phyloP scores from a whole-genome alignment of 2,329 filamentous ascomycete genomes.

The Apiospora marii region DNA sequence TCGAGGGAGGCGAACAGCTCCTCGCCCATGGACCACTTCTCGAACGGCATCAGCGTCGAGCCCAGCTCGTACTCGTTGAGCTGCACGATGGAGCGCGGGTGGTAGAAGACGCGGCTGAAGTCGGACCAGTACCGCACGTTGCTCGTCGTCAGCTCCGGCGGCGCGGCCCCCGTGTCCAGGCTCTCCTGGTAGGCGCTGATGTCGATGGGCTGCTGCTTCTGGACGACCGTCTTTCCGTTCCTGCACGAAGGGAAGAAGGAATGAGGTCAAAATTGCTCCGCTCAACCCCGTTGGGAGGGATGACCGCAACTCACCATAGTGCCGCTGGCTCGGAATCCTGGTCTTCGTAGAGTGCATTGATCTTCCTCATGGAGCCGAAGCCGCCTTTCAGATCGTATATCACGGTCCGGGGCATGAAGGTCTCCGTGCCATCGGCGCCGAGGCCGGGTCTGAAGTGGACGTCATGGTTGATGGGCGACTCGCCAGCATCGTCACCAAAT shows the following conservation, averaged over 20 bases:
- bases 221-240: conserved; percentile 72
- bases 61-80: conserved; percentile 87
- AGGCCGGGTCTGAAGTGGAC: conserved; percentile 88
- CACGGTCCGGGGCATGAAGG: conserved; percentile 88
- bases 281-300: not conserved
- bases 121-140: conserved; percentile 97
- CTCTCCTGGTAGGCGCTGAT: conserved; percentile 80
- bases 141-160: conserved; percentile 69
- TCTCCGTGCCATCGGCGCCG: conserved; percentile 84
- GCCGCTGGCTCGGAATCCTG: conserved; percentile 44
- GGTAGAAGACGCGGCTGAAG: conserved; percentile 90
- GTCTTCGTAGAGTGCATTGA: conserved; percentile 85
- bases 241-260: conserved; percentile 45
- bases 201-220: conserved; percentile 72
- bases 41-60: conserved; percentile 82
- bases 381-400: conserved; percentile 96
- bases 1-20: conserved; percentile 78
- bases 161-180: conserved; percentile 73
- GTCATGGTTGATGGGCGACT: conserved; percentile 79
- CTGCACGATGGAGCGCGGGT: conserved; percentile 86
- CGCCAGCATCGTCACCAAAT: conserved; percentile 70
- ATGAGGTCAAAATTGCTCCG: not conserved
- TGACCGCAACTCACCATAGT: conserved; percentile 47
- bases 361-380: conserved; percentile 86
- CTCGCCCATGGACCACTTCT: conserved; percentile 76